A percentile compares a stretch with the other conserved stretches of the same genome.
These are phyloP conservation scores for Ophiostoma fasciatum DNA, from an alignment of 2,329 filamentous ascomycete genomes.

Conservation along the genomic window DNA sequence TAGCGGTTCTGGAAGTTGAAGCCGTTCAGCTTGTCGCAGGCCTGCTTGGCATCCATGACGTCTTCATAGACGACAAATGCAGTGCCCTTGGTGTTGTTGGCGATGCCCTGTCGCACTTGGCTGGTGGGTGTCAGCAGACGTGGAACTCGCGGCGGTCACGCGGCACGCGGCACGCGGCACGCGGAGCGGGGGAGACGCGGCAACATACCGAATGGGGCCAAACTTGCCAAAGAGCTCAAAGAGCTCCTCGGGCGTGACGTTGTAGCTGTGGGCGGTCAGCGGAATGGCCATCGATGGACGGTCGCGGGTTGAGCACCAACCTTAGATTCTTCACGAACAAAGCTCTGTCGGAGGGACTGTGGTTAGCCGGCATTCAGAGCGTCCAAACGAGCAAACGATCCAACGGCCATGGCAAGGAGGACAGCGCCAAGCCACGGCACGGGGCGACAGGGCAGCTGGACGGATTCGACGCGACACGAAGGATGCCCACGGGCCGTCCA, in stretches of 20 bases:
- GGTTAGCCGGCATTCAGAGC: no score
- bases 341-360: constrained; percentile 46
- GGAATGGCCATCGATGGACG: constrained; percentile 22
- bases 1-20: constrained; percentile 99
- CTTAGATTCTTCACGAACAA: constrained; percentile 99
- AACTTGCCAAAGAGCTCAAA: constrained; percentile 99
- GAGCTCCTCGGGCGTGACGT: constrained; percentile 93
- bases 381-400: no score
- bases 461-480: no score
- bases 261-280: constrained; percentile 57
- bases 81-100: constrained; percentile 93
- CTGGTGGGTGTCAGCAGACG: constrained; percentile 29
- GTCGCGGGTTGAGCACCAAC: constrained; percentile 45
- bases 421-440: no score
- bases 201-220: constrained; percentile 73
- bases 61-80: constrained; percentile 99
- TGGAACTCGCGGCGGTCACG: neutral
- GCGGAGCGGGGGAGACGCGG: no score
- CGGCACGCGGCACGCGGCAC: no score
- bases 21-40: constrained; percentile 98
- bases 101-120: constrained; percentile 97
- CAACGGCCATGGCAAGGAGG: no score
- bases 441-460: no score
- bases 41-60: constrained; percentile 96
- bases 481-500: no score